Evolutionary conservation across 108 stramenopile species (phyloP).

Genomic region (Parmales sp.): DNA sequence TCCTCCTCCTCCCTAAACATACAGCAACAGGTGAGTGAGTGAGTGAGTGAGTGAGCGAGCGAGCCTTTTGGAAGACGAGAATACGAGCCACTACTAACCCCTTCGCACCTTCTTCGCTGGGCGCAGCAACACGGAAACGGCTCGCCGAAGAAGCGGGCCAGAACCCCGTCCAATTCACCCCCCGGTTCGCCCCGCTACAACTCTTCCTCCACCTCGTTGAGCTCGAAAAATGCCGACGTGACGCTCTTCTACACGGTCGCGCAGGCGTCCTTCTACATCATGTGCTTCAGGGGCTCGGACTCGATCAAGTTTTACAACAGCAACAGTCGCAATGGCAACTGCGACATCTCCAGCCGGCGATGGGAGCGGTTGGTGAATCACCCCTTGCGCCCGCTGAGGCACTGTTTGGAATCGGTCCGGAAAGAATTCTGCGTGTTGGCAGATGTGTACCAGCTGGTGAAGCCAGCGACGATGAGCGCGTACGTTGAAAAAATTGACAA

Average conservation of each 20-base stretch:
- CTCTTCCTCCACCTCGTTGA: not conserved
- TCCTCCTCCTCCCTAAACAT: not conserved
- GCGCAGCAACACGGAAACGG: too few species aligned
- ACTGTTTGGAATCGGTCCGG: conserved; percentile 84
- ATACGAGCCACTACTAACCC: too few species aligned
- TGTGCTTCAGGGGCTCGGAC: conserved; percentile 87
- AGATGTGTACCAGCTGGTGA: conserved; percentile 40
- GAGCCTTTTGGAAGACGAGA: too few species aligned
- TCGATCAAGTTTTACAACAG: conserved; percentile 45
- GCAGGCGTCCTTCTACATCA: conserved; percentile 92
- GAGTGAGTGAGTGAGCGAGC: too few species aligned
- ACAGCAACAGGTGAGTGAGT: too few species aligned
- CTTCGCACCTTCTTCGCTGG: too few species aligned
- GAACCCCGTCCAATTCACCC: too few species aligned
- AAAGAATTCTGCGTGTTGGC: conserved; percentile 80
- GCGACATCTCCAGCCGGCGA: conserved; percentile 17
- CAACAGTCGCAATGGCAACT: not conserved
- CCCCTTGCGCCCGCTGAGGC: conserved; percentile 67
- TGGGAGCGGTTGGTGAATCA: conserved; percentile 59
- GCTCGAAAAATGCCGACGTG: conserved; percentile 26
- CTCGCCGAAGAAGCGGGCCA: too few species aligned
- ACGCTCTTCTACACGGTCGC: conserved; percentile 84
- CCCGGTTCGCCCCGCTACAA: not conserved
- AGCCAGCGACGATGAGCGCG: conserved; percentile 21
- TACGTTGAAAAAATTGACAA: conserved; percentile 7